Evolutionary conservation across 371 early-diverging fungal species (phyloP).

Genomic region (Choanephora cucurbitarum): DNA sequence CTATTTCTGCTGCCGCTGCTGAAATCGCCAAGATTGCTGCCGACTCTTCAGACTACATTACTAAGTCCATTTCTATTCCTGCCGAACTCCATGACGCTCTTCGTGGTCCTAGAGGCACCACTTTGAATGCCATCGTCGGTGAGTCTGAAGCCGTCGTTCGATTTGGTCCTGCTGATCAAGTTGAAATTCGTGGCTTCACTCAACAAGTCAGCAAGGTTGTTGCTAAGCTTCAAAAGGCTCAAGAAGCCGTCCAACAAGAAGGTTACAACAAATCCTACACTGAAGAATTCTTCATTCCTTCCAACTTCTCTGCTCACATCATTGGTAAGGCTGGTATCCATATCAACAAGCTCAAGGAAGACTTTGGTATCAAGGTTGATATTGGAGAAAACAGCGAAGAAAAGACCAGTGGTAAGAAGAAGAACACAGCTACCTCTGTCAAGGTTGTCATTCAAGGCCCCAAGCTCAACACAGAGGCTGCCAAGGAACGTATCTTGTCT

Average conservation of each 20-base stretch:
- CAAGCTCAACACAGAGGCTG: constrained; percentile 74
- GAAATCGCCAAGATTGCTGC: constrained; percentile 66
- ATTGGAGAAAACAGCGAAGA: constrained; percentile 56
- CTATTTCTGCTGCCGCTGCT: constrained; percentile 63
- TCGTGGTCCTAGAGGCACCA: constrained; percentile 73
- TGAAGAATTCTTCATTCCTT: constrained; percentile 70
- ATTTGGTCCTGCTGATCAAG: constrained; percentile 62
- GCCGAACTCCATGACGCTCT: constrained; percentile 76
- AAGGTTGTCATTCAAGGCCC: constrained; percentile 82
- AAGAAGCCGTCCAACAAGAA: constrained; percentile 68
- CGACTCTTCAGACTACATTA: constrained; percentile 71
- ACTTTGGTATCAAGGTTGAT: constrained; percentile 79
- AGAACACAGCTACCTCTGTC: constrained; percentile 46
- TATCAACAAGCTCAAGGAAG: constrained; percentile 77
- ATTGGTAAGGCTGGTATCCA: constrained; percentile 89
- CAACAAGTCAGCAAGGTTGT: constrained; percentile 74
- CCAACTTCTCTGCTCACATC: constrained; percentile 73
- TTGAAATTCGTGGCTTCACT: constrained; percentile 81
- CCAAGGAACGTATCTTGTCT: constrained; percentile 70
- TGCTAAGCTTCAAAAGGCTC: constrained; percentile 63
- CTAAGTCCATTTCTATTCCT: constrained; percentile 65
- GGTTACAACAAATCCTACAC: constrained; percentile 69
- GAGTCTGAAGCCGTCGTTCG: constrained; percentile 70
- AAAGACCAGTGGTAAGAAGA: constrained; percentile 44
- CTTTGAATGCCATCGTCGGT: constrained; percentile 65